phyloP scores from a whole-genome alignment of 2,329 filamentous ascomycete species.

The Colletotrichum simmondsii region DNA sequence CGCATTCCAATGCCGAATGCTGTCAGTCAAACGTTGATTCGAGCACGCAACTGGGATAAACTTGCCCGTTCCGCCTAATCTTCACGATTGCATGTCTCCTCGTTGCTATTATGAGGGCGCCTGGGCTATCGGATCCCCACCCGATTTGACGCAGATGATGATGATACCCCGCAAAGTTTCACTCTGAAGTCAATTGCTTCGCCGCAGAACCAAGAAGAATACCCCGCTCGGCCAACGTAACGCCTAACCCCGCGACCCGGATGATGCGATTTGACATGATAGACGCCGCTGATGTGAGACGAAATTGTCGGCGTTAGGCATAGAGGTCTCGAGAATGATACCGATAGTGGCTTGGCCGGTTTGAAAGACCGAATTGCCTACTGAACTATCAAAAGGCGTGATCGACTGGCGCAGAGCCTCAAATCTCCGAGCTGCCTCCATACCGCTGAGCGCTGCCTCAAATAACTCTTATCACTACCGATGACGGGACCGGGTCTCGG shows the following conservation, averaged over 20 bases:
- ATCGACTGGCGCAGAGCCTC: neutral
- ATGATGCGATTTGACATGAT: neutral
- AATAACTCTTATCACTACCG: neutral
- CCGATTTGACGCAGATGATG: constrained; percentile 16
- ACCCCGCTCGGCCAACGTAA: constrained; percentile 15
- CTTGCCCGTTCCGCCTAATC: constrained; percentile 21
- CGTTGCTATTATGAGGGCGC: neutral
- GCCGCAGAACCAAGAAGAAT: neutral
- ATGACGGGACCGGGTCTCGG: neutral
- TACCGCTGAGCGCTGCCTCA: neutral
- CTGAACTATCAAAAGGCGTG: neutral
- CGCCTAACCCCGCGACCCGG: constrained; percentile 14
- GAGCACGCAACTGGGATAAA: constrained; percentile 16
- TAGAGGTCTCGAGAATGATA: neutral
- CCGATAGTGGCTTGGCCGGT: neutral
- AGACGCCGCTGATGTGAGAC: neutral
- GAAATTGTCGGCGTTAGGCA: neutral
- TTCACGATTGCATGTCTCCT: neutral
- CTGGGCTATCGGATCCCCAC: constrained; percentile 5
- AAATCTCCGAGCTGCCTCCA: neutral
- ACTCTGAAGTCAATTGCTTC: neutral
- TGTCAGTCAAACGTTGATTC: constrained; percentile 8
- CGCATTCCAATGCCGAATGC: constrained; percentile 15
- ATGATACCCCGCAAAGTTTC: constrained; percentile 20
- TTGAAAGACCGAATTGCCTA: neutral